Evolutionary conservation across 2,329 filamentous ascomycete species (phyloP), one percentile per base, ranked within the genome.

Genomic region (Gliomastix tumulicola): DNA sequence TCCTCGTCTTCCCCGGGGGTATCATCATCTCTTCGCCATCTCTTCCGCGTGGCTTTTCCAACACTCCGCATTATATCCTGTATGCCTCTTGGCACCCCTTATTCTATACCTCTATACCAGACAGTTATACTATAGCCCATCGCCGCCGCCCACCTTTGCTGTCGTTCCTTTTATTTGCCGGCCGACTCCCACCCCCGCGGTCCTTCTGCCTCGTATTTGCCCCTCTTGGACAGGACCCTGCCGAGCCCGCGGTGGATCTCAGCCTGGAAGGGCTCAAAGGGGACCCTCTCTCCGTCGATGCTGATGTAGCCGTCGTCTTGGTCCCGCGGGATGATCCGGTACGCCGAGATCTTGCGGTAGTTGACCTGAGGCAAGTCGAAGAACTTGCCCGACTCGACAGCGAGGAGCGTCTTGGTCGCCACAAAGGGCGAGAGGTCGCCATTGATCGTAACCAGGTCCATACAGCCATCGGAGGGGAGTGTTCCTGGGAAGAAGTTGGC

Each of bases 191-290:
- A 39, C 9, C 37, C 37, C 15, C 7, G 6, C 10, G 37, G 76
- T 0, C 78, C 77, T 3, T 63, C 62, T 1, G 71, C 68, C 50
- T 94, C 88, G 56, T 88, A 95, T 38, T 73, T 62, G 41, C 79
- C 84, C 20, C 69, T 76, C 60, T 83, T 87, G 34, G 86, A 87
- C 44, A 97, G 66, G n/a, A 90, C 84, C 5, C 84, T 87, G 2
- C 87, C 92, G 18, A 98, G 66, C 0, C 83, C 84, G 36, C 68
- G 74, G 56, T 96, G 88, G 7, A 96, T 72, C 62, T 98, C 92
- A 3, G 82, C 87, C 65, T 98, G 92, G 55, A 96, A 94, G 0
- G 87, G 84, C 49, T 82, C 82, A 55, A 94, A 97, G 0, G 88
- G 84, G 4, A 94, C 71, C 37, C 76, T 74, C 62, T 98, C 92